Evolutionary conservation across 2,329 filamentous ascomycete species (phyloP).

Genomic region (Beauveria rudraprayagi): DNA sequence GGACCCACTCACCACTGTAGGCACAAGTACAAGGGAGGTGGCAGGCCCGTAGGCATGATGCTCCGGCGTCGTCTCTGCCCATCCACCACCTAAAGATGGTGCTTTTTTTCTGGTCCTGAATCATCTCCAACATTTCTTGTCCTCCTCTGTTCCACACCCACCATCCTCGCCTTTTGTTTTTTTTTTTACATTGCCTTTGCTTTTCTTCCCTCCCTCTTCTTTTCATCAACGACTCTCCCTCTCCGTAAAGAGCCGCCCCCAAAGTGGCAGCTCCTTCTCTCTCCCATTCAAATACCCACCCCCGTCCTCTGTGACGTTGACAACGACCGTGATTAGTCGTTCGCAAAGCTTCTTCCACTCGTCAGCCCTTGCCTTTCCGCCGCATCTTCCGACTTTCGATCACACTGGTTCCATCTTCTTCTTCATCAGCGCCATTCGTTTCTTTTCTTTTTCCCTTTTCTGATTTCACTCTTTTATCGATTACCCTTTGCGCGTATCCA

Average conservation of each 20-base stretch:
- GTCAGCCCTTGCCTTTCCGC: background rate
- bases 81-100: background rate
- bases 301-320: slow-evolving; percentile 6
- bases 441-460: background rate
- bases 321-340: background rate
- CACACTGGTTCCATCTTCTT: background rate
- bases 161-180: background rate
- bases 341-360: background rate
- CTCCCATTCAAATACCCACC: background rate
- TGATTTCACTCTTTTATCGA: background rate
- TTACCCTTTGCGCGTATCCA: background rate
- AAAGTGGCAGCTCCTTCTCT: background rate
- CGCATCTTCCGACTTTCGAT: background rate
- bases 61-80: background rate
- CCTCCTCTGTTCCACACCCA: slow-evolving; percentile 9
- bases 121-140: slow-evolving; percentile 1
- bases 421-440: background rate
- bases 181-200: background rate
- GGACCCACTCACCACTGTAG: too few relatives aligned
- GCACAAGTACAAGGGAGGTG: too few relatives aligned
- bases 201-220: background rate
- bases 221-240: background rate
- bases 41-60: background rate
- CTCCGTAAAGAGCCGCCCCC: background rate
- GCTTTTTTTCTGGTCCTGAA: slow-evolving; percentile 6